Conservation (phyloP, 1,139 yeast species). For the Nakaseomyces kungkrabaensis region DNA sequence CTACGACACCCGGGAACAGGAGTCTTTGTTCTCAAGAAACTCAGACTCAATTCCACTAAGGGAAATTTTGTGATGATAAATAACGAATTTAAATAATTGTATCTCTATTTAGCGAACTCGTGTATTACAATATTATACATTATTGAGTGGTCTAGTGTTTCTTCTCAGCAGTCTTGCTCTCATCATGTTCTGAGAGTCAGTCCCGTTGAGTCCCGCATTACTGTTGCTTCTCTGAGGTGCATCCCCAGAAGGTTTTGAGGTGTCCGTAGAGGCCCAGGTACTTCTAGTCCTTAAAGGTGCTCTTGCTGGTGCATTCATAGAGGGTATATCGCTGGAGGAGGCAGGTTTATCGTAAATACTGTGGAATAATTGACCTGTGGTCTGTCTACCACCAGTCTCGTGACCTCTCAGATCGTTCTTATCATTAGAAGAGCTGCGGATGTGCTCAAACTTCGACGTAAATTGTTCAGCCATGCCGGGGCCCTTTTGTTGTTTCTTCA, state of each 20-base stretch:
- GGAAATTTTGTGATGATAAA: conserved; percentile 6
- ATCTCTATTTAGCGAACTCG: not conserved
- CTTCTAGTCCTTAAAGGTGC: conserved; percentile 1
- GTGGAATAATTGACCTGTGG: conserved; percentile 18
- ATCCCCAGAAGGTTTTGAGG: not conserved
- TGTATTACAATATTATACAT: not conserved
- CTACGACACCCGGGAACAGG: conserved; percentile 13
- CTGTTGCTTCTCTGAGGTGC: not conserved
- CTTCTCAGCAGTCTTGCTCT: conserved; percentile 1
- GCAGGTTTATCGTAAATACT: conserved; percentile 12
- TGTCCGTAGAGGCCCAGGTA: conserved; percentile 3
- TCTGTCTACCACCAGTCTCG: conserved; percentile 2
- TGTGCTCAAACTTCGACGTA: conserved; percentile 6
- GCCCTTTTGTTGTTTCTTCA: conserved; percentile 16
- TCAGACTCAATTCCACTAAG: conserved; percentile 4
- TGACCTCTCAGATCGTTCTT: conserved; percentile 8
- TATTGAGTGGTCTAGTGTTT: not conserved
- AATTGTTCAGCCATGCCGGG: conserved; percentile 7
- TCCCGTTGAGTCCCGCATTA: not conserved
- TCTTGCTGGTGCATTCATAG: not conserved
- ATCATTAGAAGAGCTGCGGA: conserved; percentile 5
- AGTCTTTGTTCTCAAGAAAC: not conserved
- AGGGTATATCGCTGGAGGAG: conserved; percentile 1
- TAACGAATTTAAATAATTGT: not conserved
- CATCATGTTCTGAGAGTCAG: conserved; percentile 1